Evolutionary conservation across 169 alveolate species (phyloP), one percentile per base, ranked within the genome.

Genomic region (Toxoplasma gondii): DNA sequence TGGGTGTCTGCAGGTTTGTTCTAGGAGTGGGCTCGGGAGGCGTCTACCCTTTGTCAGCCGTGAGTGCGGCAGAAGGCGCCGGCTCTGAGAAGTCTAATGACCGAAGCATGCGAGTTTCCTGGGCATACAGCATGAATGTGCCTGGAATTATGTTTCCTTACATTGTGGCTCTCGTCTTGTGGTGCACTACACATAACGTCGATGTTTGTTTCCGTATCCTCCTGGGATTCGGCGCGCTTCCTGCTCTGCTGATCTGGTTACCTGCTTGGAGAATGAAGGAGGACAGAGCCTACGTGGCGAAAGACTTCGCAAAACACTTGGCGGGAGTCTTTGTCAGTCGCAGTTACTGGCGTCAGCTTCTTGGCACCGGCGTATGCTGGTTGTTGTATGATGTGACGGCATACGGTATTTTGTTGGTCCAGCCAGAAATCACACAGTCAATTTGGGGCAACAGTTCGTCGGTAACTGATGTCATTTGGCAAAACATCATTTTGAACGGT

Each of bases 321-420:
- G 43, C 39, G 2, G 58, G 70, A 10, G 91, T 82, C 31, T 92
- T 92, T 31, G 74, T 81, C 31, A 92, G 36, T 10, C 91, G 94
- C 10, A 19, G 45, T 0, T 83, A 92, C 53, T 92, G 92, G 94
- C 41, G 92, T 5, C 94, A 82, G 78, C 88, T 92, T 17, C 58
- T 92, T 10, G 94, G 94, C 87, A 92, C 94, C 27, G 94, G 94
- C 22, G 92, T 92, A 5, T 92, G 94, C 58, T 92, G 94, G 94
- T 38, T 92, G 53, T 58, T 92, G 39, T 92, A 92, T 39, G 94
- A 92, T 69, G 94, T 92, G 36, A 92, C 94, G 36, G 94, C 94
- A 19, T 92, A 92, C 39, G 94, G 94, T 7, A 83, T 92, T 29
- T 49, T 92, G 24, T 91, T 92, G 22, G 92, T 92, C 2, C 94